phyloP scores from a whole-genome alignment of 345 rosid species.

The Boechera divaricarpa region DNA sequence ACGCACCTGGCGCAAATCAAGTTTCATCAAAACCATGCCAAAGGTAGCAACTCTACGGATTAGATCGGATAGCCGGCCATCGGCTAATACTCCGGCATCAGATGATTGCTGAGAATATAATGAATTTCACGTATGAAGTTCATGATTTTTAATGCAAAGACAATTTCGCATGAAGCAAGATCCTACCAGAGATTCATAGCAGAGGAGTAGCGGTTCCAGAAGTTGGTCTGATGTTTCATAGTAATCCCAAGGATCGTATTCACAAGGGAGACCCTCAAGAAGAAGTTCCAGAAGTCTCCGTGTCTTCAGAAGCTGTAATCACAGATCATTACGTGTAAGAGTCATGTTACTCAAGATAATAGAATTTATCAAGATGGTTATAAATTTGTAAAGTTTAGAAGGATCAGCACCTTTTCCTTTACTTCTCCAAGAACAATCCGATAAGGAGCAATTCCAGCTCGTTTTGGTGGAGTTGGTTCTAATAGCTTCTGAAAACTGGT shows the following conservation, averaged over 20 bases:
- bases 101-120: conserved; percentile 66
- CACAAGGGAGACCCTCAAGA: conserved; percentile 94
- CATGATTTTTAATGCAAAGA: conserved; percentile 5
- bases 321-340: conserved; percentile 21
- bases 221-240: conserved; percentile 79
- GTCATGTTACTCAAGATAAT: conserved; percentile 1
- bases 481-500: conserved; percentile 90
- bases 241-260: conserved; percentile 66
- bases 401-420: conserved; percentile 71
- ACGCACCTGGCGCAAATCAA: conserved; percentile 88
- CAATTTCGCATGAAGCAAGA: background rate
- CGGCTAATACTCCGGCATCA: conserved; percentile 81
- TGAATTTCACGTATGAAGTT: background rate
- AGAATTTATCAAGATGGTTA: conserved; percentile 8
- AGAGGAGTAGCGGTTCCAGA: conserved; percentile 75
- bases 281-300: conserved; percentile 72
- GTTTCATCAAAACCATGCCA: conserved; percentile 89
- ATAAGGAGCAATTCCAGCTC: conserved; percentile 81
- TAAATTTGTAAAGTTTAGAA: background rate
- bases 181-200: conserved; percentile 81
- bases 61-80: conserved; percentile 84
- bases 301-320: conserved; percentile 76
- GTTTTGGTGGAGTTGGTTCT: conserved; percentile 78
- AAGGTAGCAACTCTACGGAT: conserved; percentile 86
- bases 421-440: conserved; percentile 84